Percentiles rank a stretch among this genome's conserved stretches.
Evolutionary conservation across 1,284 basidiomycete genomes (phyloP).

Genomic region (Amylostereum areolatum): DNA sequence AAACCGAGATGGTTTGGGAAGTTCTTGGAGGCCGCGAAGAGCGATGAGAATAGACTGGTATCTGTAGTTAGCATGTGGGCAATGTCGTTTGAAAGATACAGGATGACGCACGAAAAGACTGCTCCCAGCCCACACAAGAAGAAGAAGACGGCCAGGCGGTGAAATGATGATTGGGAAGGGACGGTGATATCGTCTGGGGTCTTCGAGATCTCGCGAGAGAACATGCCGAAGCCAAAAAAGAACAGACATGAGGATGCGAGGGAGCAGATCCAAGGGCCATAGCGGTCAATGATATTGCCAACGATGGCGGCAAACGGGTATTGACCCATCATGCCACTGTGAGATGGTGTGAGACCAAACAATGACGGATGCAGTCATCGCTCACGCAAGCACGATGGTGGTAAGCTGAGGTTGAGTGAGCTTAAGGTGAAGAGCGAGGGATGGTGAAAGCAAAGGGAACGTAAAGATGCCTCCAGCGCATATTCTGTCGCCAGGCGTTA

Average conservation of each 20-base stretch:
- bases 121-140: conserved; percentile 60
- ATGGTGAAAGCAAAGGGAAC: conserved; percentile 66
- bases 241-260: conserved; percentile 56
- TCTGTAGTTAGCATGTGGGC: neutral
- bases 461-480: conserved; percentile 71
- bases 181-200: conserved; percentile 31
- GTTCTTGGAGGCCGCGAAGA: conserved; percentile 68
- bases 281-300: conserved; percentile 51
- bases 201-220: conserved; percentile 48
- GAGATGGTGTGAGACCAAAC: neutral
- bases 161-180: conserved; percentile 39
- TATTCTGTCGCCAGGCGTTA: conserved; percentile 35
- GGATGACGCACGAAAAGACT: conserved; percentile 55
- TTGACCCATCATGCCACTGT: conserved; percentile 63
- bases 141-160: conserved; percentile 51
- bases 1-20: conserved; percentile 61
- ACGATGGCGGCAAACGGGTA: conserved; percentile 59
- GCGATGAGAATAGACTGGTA: conserved; percentile 57
- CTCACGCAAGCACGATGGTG: conserved; percentile 65
- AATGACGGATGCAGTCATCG: conserved; percentile 1
- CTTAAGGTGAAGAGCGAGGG: conserved; percentile 49
- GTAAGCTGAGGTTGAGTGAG: conserved; percentile 71
- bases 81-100: neutral
- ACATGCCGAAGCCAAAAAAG: conserved; percentile 51
- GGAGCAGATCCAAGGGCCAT: conserved; percentile 61